These are phyloP conservation scores for Lepidium aucheri DNA, from an alignment of 345 rosid species.

Conservation along the genomic window DNA sequence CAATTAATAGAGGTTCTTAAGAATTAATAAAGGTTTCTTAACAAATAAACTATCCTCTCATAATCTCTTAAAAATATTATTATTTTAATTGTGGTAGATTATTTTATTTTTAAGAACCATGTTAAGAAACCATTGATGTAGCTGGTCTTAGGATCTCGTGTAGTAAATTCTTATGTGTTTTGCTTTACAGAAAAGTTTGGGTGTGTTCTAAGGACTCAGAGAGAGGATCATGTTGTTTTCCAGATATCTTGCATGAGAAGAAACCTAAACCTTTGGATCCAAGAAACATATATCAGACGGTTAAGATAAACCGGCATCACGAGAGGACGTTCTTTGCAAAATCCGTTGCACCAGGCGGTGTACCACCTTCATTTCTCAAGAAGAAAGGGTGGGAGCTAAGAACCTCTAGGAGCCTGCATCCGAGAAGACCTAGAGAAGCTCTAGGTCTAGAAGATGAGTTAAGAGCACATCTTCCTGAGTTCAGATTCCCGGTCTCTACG, in stretches of 20 bases:
- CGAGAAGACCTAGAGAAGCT: conserved; percentile 44
- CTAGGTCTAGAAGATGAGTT: conserved; percentile 52
- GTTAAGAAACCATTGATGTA: too few species aligned
- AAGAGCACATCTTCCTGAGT: conserved; percentile 44
- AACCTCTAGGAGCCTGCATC: conserved; percentile 28
- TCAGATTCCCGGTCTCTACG: conserved; percentile 32
- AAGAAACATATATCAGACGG: conserved; percentile 51
- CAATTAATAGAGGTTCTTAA: too few species aligned
- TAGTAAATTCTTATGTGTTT: neutral
- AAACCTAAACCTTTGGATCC: conserved; percentile 55
- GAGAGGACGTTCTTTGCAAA: conserved; percentile 39
- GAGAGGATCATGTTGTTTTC: conserved; percentile 43
- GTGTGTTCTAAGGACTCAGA: conserved; percentile 53
- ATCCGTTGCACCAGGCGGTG: conserved; percentile 44
- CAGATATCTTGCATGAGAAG: conserved; percentile 34
- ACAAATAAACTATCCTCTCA: too few species aligned
- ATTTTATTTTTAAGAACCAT: too few species aligned
- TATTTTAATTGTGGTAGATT: too few species aligned
- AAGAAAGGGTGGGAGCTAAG: conserved; percentile 56
- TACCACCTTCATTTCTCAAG: conserved; percentile 52
- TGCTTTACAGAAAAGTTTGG: conserved; percentile 39
- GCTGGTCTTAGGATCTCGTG: neutral
- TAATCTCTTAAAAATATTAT: too few species aligned
- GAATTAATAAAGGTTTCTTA: too few species aligned
- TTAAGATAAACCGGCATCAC: conserved; percentile 44